Base-by-base conservation (phyloP, 2,329 filamentous ascomycete species). In the Elsinoe batatas region DNA sequence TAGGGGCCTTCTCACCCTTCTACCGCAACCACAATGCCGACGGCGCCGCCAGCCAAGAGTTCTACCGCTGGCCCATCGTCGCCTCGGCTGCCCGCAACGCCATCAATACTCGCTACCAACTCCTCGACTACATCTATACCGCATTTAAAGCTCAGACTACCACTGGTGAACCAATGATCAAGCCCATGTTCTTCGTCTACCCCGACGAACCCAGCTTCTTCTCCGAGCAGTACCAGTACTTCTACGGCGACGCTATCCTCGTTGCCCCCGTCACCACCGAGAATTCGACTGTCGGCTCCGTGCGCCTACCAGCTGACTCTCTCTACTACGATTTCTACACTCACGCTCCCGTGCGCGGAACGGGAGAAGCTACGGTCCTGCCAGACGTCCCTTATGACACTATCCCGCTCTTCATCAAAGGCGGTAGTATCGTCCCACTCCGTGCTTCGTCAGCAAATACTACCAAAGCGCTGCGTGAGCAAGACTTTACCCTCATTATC, bases 91-190 rank as follows among this genome's bases (percentile, higher is more conserved):
- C 85, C 0, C 78, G 77, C 56, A 83, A 80, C 57, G 84, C 82
- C 15, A 88, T 91, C 62, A 78, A 78, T 30, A 82, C 83, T 47
- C 79, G 87, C n/a, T 91, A 91, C 71, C 77, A 79, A 32, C 74
- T 91, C n/a, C 74, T 91, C 11, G 87, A 90, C 64, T 91, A 91
- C 71, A 76, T 88, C 58, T 91, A 91, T 74, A 90, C 87, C 1
- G 80, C 82, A 0, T 74, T 89, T 61, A 74, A 83, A 65, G 70
- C 72, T 56, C 79, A 87, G 66, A 78, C 75, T 30, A 64, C 73
- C 15, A 77, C 78, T 42, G 87, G 87, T 33, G 77, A 76, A 1
- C 85, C 87, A 0, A 73, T 83, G 60, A 72, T 89, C 55, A 82
- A 81, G 62, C 87, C 87, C 0, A 69, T 90, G 56, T 88, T 86